Evolutionary conservation across 2,329 filamentous ascomycete species (phyloP).

Genomic region (Colletotrichum limetticola): DNA sequence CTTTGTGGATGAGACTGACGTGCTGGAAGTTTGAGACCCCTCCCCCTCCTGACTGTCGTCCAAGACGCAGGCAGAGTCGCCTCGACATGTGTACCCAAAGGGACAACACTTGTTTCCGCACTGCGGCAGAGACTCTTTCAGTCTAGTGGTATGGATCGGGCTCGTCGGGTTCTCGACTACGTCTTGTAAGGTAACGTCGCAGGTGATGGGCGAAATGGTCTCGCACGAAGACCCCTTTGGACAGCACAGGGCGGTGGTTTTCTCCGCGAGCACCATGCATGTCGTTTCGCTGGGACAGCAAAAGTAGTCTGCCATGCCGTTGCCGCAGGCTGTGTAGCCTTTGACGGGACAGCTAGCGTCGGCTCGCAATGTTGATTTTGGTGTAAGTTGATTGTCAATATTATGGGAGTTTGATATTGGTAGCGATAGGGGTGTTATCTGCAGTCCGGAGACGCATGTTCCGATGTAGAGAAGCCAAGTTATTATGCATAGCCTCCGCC

Average conservation of each 20-base stretch:
- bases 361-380: neutral
- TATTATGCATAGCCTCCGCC: constrained; percentile 14
- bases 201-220: constrained; percentile 71
- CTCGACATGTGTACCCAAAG: constrained; percentile 73
- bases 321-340: constrained; percentile 22
- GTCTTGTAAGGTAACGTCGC: constrained; percentile 72
- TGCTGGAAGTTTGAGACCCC: constrained; percentile 1
- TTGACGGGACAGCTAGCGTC: constrained; percentile 28
- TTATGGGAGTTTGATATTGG: neutral
- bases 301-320: constrained; percentile 68
- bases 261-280: constrained; percentile 70
- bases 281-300: constrained; percentile 68
- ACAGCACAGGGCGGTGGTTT: constrained; percentile 77
- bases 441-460: neutral
- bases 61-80: constrained; percentile 56
- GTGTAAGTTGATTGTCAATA: neutral
- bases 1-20: neutral
- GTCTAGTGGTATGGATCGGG: constrained; percentile 73
- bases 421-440: neutral
- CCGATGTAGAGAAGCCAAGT: constrained; percentile 11
- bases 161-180: constrained; percentile 65
- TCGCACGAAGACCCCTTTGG: constrained; percentile 66
- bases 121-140: constrained; percentile 64
- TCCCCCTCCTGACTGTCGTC: constrained; percentile 62
- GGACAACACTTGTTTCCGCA: constrained; percentile 77